Conservation (phyloP, 2,329 filamentous ascomycete genomes). For the Fusarium torreyae region DNA sequence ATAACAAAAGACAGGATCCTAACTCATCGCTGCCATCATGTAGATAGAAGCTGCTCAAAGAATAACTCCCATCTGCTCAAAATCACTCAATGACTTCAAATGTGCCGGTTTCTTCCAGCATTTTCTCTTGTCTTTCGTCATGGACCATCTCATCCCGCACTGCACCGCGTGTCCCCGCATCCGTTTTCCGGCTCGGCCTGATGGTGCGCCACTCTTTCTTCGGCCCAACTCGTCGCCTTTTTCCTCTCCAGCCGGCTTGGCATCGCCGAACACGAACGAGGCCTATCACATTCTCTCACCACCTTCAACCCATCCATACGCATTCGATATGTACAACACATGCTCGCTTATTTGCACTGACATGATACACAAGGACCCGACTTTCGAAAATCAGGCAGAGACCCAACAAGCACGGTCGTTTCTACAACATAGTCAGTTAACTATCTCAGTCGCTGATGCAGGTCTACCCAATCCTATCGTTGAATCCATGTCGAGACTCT, state of each 20-base stretch:
- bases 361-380: constrained; percentile 37
- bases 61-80: no score
- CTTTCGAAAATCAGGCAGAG: background rate
- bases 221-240: constrained; percentile 29
- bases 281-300: constrained; percentile 37
- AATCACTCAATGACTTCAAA: constrained; percentile 12
- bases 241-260: constrained; percentile 38
- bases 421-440: background rate
- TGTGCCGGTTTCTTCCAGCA: constrained; percentile 29
- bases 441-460: background rate
- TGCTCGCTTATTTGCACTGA: constrained; percentile 16
- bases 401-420: background rate
- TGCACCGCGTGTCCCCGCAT: constrained; percentile 34
- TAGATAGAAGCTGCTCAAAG: background rate
- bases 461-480: constrained; percentile 1
- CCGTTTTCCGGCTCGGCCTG: constrained; percentile 38
- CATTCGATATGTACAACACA: constrained; percentile 11
- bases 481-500: constrained; percentile 4
- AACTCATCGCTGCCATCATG: no score
- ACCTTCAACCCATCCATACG: constrained; percentile 23
- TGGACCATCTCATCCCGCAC: constrained; percentile 21
- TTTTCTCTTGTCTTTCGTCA: constrained; percentile 45
- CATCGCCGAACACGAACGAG: constrained; percentile 28
- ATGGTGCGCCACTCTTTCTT: constrained; percentile 24
- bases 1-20: no score